phyloP scores from a whole-genome alignment of 2,329 filamentous ascomycete genomes.

The Fusarium sublunatum region DNA sequence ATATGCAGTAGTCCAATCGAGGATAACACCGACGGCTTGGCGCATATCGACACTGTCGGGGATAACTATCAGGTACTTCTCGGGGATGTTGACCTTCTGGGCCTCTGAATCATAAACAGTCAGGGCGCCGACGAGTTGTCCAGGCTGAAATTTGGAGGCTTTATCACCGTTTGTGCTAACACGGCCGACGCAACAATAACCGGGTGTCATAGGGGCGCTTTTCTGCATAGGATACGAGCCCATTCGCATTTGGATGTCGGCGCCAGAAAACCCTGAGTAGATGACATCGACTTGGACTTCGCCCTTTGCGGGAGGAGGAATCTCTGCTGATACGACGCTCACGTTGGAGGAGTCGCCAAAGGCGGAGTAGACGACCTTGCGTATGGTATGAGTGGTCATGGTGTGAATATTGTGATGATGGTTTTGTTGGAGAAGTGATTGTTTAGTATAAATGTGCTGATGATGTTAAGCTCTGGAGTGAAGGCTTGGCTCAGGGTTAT shows the following conservation, averaged over 20 bases:
- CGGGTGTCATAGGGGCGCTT: conserved; percentile 59
- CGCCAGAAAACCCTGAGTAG: conserved; percentile 60
- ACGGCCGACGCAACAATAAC: conserved; percentile 60
- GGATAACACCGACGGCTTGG: conserved; percentile 54
- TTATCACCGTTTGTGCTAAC: conserved; percentile 54
- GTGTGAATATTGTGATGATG: background rate
- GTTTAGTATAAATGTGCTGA: background rate
- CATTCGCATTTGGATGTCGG: conserved; percentile 62
- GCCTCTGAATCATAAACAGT: conserved; percentile 58
- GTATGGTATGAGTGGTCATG: conserved; percentile 50
- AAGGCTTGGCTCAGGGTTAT: background rate
- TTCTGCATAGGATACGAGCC: conserved; percentile 60
- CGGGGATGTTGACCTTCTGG: conserved; percentile 58
- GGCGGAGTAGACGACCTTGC: conserved; percentile 58
- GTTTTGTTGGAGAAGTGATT: background rate
- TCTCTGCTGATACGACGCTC: conserved; percentile 50
- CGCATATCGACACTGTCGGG: conserved; percentile 55
- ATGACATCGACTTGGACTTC: conserved; percentile 61
- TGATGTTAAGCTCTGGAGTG: background rate
- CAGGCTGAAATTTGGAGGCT: conserved; percentile 47
- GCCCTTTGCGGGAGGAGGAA: conserved; percentile 53
- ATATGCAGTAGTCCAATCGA: conserved; percentile 60
- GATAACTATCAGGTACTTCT: conserved; percentile 58
- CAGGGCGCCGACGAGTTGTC: conserved; percentile 52
- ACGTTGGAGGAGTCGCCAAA: conserved; percentile 56